These are phyloP conservation scores for Penicillium frequentans DNA, from an alignment of 2,329 filamentous ascomycete genomes.

Conservation along the genomic window DNA sequence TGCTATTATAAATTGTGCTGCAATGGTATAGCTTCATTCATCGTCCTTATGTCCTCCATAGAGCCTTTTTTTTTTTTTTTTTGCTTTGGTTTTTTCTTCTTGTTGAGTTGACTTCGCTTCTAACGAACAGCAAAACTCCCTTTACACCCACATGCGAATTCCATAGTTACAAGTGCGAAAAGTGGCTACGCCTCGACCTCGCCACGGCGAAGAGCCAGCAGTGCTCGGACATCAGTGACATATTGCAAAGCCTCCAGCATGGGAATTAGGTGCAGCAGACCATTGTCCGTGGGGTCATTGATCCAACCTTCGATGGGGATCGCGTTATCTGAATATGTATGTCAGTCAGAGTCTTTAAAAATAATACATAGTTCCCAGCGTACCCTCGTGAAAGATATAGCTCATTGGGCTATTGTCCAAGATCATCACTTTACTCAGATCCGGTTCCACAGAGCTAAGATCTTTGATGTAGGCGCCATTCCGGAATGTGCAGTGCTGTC, in stretches of 20 bases:
- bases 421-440: slow-evolving; percentile 98
- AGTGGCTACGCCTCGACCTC: slow-evolving; percentile 52
- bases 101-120: slow-evolving; percentile 5
- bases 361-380: slow-evolving; percentile 27
- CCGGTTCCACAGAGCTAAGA: slow-evolving; percentile 90
- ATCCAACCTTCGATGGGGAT: slow-evolving; percentile 99
- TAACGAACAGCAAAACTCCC: slow-evolving; percentile 16
- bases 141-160: slow-evolving; percentile 20
- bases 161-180: slow-evolving; percentile 12
- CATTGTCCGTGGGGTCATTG: slow-evolving; percentile 94
- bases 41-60: slow-evolving; percentile 9
- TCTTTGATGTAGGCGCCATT: slow-evolving; percentile 99
- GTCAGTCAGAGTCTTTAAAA: slow-evolving; percentile 2
- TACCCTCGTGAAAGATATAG: slow-evolving; percentile 98
- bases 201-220: slow-evolving; percentile 84
- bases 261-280: slow-evolving; percentile 87
- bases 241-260: slow-evolving; percentile 93
- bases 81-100: slow-evolving; percentile 4
- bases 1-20: slow-evolving; percentile 14
- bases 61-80: slow-evolving; percentile 3
- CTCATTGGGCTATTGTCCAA: slow-evolving; percentile 97
- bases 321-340: slow-evolving; percentile 73
- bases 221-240: slow-evolving; percentile 88
- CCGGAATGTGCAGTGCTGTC: slow-evolving; percentile 93
- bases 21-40: slow-evolving; percentile 9